Evolutionary conservation across 306 rosid genomes (phyloP).

Genomic region (barrel medic (Medicago truncatula)): MtrunA17r5.0-ANR NC_053044.1:38819001-38819500

Average conservation of each 20-base stretch:
- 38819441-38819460: background rate
- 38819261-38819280: conserved; percentile 95
- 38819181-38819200: conserved; percentile 32
- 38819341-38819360: conserved; percentile 96
- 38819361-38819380: conserved; percentile 83
- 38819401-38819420: conserved; percentile 4
- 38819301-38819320: conserved; percentile 96
- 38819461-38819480: conserved; percentile 10
- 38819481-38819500: background rate
- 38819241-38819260: conserved; percentile 64
- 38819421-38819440: conserved; percentile 25
- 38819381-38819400: conserved; percentile 31
- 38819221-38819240: conserved; percentile 33
- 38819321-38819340: conserved; percentile 85
- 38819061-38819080: conserved; percentile 59
- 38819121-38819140: conserved; percentile 96
- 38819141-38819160: conserved; percentile 59
- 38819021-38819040: conserved; percentile 73
- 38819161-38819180: conserved; percentile 1
- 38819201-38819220: conserved; percentile 27
- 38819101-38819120: conserved; percentile 84
- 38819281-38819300: conserved; percentile 97
- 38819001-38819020: conserved; percentile 96
- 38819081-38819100: conserved; percentile 68
- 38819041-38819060: conserved; percentile 64